These are phyloP conservation scores for Boletus huronensis DNA, from an alignment of 768 basidiomycete species.

Conservation along the genomic window DNA sequence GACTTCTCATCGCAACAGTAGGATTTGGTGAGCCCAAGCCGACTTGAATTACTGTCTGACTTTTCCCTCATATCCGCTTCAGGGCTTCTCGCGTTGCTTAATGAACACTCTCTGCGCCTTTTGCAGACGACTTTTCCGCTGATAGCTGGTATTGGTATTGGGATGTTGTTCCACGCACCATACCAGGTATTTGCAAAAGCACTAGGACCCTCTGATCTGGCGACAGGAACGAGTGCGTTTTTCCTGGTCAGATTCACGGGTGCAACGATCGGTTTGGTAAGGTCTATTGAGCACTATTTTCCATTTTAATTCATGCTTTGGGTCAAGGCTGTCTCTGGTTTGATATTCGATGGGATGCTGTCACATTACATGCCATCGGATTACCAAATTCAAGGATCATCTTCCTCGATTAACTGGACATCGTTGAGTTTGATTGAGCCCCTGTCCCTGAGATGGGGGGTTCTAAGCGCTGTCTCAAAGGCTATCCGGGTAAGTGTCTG, in stretches of 20 bases:
- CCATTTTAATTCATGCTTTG: conserved; percentile 15
- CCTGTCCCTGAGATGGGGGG: conserved; percentile 40
- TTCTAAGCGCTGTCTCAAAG: conserved; percentile 51
- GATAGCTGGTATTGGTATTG: conserved; percentile 72
- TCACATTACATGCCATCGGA: conserved; percentile 47
- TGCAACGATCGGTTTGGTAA: conserved; percentile 75
- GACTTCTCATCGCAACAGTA: conserved; percentile 60
- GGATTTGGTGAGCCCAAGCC: conserved; percentile 61
- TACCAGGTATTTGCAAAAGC: conserved; percentile 75
- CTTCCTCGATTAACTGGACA: conserved; percentile 54
- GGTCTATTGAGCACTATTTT: conserved; percentile 23
- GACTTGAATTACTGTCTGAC: not conserved
- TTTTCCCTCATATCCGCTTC: conserved; percentile 15
- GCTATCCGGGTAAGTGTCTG: conserved; percentile 55
- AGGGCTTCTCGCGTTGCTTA: conserved; percentile 68
- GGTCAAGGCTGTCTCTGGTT: conserved; percentile 67
- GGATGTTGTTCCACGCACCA: conserved; percentile 83
- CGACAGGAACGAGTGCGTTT: conserved; percentile 80
- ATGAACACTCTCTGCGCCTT: conserved; percentile 45
- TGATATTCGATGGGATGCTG: conserved; percentile 61
- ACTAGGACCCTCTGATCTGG: conserved; percentile 62
- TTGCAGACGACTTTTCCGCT: conserved; percentile 59
- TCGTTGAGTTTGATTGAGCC: conserved; percentile 47
- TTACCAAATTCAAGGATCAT: conserved; percentile 39
- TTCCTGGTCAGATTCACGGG: conserved; percentile 87